Conservation (phyloP, 2,329 filamentous ascomycete genomes). For the Samsoniella hepiali region DNA sequence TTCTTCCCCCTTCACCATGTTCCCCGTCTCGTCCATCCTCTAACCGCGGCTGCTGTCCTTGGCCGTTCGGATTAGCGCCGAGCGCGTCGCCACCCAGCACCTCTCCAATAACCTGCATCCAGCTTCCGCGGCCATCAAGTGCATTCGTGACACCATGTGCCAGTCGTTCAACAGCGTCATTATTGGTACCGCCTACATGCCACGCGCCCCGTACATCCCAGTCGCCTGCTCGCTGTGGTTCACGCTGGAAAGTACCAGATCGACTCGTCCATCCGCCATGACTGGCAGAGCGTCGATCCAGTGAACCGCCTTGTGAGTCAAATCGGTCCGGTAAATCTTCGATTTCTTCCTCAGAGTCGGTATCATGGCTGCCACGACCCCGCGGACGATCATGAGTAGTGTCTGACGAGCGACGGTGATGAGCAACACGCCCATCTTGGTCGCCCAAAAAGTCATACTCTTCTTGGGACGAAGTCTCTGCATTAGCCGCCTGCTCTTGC, state of each 20-base stretch:
- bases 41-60: background rate
- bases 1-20: background rate
- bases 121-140: constrained; percentile 30
- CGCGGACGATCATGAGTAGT: constrained; percentile 32
- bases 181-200: constrained; percentile 44
- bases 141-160: constrained; percentile 29
- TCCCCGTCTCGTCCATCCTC: background rate
- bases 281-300: constrained; percentile 29
- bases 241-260: constrained; percentile 42
- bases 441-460: constrained; percentile 23
- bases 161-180: constrained; percentile 38
- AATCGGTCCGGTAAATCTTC: constrained; percentile 48
- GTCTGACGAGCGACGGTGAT: constrained; percentile 33
- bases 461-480: constrained; percentile 18
- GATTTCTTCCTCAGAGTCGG: constrained; percentile 36
- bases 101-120: constrained; percentile 27
- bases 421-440: constrained; percentile 22
- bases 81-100: constrained; percentile 21
- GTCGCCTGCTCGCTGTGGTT: constrained; percentile 31
- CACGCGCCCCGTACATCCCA: constrained; percentile 41
- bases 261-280: constrained; percentile 34
- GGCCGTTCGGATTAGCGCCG: background rate
- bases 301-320: constrained; percentile 40
- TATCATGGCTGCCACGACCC: constrained; percentile 19
- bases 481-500: constrained; percentile 29